Evolutionary conservation across 371 early-diverging fungal genomes (phyloP).

Genomic region (Umbelopsis sp.): DNA sequence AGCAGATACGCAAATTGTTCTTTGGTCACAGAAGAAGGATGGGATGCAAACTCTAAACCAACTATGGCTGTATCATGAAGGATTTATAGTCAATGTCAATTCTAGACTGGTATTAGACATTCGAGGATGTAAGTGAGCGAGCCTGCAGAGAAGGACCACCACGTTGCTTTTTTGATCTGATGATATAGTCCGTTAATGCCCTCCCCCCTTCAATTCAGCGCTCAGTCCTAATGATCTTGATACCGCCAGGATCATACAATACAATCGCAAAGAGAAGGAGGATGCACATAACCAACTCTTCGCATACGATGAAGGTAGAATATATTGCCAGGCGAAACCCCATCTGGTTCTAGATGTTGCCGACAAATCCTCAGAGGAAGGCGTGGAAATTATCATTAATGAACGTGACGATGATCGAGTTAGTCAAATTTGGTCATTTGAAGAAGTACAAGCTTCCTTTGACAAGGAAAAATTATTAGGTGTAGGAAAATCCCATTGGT

Average conservation of each 20-base stretch:
- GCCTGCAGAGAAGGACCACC: neutral
- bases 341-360: conserved; percentile 7
- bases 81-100: conserved; percentile 6
- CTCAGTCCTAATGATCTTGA: neutral
- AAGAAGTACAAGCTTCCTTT: neutral
- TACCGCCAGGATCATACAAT: conserved; percentile 3
- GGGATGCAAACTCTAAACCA: neutral
- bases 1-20: conserved; percentile 7
- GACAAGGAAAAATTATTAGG: conserved; percentile 11
- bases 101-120: conserved; percentile 10
- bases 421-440: conserved; percentile 5
- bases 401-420: conserved; percentile 16
- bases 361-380: neutral
- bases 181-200: neutral
- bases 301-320: conserved; percentile 2
- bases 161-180: neutral
- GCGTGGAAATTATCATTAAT: neutral
- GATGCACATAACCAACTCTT: conserved; percentile 10
- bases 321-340: conserved; percentile 9
- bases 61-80: conserved; percentile 11
- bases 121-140: conserved; percentile 4
- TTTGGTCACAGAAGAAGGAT: conserved; percentile 6
- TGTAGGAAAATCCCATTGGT: neutral
- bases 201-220: neutral
- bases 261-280: conserved; percentile 1